Base-by-base conservation (phyloP, 176 grass and related monocot species). In the Triticum monococcum region DNA sequence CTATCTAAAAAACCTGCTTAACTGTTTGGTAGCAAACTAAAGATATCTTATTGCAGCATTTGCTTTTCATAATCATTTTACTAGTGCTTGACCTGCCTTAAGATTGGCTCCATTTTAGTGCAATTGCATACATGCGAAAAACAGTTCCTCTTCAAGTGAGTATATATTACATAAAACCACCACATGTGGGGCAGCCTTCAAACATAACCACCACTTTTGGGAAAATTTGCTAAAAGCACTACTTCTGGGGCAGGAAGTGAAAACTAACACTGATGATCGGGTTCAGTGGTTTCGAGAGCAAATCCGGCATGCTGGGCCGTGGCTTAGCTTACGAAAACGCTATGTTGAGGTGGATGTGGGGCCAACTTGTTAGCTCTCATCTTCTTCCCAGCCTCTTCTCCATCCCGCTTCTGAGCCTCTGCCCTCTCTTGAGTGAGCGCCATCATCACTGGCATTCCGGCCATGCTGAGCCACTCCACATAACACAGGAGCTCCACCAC, bases 101-200 rank as follows among this genome's bases (percentile, higher is more conserved):
- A 66, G 20, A 79, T 87, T 74, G 62, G 33, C 18, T 75, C 14
- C 43, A 73, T 65, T 82, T 46, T 82, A 72, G 28, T 86, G 48
- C 9, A 74, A 41, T 85, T 78, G 52, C 36, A 78, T 78, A 40
- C 23, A 43, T 54, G 37, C 64, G 48, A 61, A 56, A 72, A 68
- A 20, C 64, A 57, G 71, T 71, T 10, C 72, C 66, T 66, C 31
- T 83, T n/a, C 18, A 74, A 66, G 60, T 75, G 67, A 79, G 23
- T 41, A 43, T 41, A 43, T 48, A 75, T 75, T 75, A 11, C 72
- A 11, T 75, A 75, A 37, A 50, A 75, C 24, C 41, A 52, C 43
- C 25, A 74, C 38, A 73, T 74, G 41, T 7, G 18, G 54, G 23
- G 23, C 8, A 28, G 1, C 23, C 72, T 74, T 48, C 40, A 48